A percentile compares a stretch with the other conserved stretches of the same genome.
Evolutionary conservation across 1,139 yeast genomes (phyloP).

Genomic region (Protomyces arabidopsidicola): DNA sequence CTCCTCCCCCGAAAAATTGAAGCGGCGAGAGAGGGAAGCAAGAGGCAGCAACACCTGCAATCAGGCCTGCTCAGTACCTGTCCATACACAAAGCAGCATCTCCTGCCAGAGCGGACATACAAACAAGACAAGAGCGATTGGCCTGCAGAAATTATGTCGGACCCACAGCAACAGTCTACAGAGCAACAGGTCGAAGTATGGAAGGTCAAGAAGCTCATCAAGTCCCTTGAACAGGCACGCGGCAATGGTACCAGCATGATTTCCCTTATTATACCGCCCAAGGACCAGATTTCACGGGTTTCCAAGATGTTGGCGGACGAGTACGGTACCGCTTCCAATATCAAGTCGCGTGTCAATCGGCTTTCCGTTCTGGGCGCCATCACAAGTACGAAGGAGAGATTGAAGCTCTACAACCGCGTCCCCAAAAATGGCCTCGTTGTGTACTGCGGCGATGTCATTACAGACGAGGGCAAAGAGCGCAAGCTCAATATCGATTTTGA

Average conservation of each 20-base stretch:
- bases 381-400: slow-evolving; percentile 94
- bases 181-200: slow-evolving; percentile 97
- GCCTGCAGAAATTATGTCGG: slow-evolving; percentile 4
- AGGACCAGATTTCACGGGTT: slow-evolving; percentile 80
- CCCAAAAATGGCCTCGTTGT: slow-evolving; percentile 93
- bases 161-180: slow-evolving; percentile 46
- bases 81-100: too few species aligned
- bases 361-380: slow-evolving; percentile 91
- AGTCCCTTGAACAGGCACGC: slow-evolving; percentile 29
- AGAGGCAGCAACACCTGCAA: too few species aligned
- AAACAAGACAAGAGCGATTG: too few species aligned
- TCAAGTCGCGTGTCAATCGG: slow-evolving; percentile 94
- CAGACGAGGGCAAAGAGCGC: slow-evolving; percentile 96
- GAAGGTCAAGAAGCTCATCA: slow-evolving; percentile 76
- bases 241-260: slow-evolving; percentile 98
- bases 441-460: slow-evolving; percentile 96
- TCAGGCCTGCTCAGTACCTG: too few species aligned
- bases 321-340: slow-evolving; percentile 97
- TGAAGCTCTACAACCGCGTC: slow-evolving; percentile 79
- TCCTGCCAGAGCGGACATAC: too few species aligned
- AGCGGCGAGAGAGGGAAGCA: too few species aligned
- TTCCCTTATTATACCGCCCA: slow-evolving; percentile 87
- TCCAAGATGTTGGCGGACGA: slow-evolving; percentile 95
- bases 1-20: too few species aligned
- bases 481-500: slow-evolving; percentile 91